Evolutionary conservation across 2,329 filamentous ascomycete genomes (phyloP), one percentile per base, ranked within the genome.

Genomic region (Apiospora arundinis): DNA sequence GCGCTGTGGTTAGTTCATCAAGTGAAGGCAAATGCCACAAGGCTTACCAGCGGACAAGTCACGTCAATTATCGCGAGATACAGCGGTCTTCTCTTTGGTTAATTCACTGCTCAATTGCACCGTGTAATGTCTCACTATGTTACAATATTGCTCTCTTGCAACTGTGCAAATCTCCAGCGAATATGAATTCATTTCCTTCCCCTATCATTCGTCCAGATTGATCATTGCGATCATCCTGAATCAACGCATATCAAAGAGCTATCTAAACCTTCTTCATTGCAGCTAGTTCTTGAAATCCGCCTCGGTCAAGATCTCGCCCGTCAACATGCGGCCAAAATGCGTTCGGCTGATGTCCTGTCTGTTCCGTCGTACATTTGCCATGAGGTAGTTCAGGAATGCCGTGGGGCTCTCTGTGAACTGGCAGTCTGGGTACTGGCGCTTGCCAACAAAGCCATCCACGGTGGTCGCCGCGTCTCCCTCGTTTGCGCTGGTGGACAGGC

Each of bases 351-450:
- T 70, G 12, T 68, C 67, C 49, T 74, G 67, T 7, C 68, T 28
- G 23, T 74, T 40, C 2, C 70, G 72, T 21, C 73, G 69, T 7
- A 74, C 65, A 4, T 70, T 70, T 0, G 72, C 32, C 68, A 74
- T 66, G 46, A 73, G 8, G 14, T 40, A 66, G 2, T 65, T 60
- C 12, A 74, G 23, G 32, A 74, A 74, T 16, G 32, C 42, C 11
- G 70, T 65, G 1, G 73, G 72, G 32, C 73, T 74, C 2, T 49
- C 18, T 2, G 40, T 73, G 69, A 87, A 83, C 0, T 75, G 72
- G n/a, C 76, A 60, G 67, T 40, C 21, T 69, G 70, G 18, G 72
- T 40, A 40, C 67, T 46, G 37, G 16, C 28, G 2, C 16, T 4
- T 21, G 18, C 48, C 48, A 5, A 45, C 65, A 32, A 67, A 48